Evolutionary conservation across 352 stramenopile genomes (phyloP), one percentile per base, ranked within the genome.

Genomic region (Globisporangium sylvaticum): DNA sequence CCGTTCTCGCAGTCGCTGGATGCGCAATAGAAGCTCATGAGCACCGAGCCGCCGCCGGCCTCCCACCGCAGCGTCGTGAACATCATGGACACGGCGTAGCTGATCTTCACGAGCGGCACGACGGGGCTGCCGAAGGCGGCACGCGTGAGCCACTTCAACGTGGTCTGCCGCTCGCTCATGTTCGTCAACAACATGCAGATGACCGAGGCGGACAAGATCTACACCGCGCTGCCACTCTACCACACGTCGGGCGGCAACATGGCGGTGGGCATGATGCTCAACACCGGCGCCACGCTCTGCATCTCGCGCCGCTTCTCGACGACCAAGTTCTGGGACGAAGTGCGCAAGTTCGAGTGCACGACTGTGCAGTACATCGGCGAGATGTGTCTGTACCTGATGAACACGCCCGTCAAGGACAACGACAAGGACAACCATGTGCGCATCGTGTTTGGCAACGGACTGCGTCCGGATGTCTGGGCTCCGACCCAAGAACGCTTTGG

Each of bases 341-440:
- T 91, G 27, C 70, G 79, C 20, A 58, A 68, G 20, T 83, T 88
- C 42, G 71, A 92, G 44, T 81, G 71, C 58, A 97, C 90, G 1
- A 73, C 96, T 31, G 71, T 95, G 15, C 90, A 97, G 67, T 97
- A 97, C 69, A 97, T 97, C 69, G 91, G 90, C 27, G 90, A 97
- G 56, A 91, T 97, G 75, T 96, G 85, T 69, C 75, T 88, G 1
- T 97, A 97, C 72, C 73, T 97, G 27, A 66, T 93, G 50, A 84
- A 84, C 57, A 70, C 81, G 24, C 74, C 85, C 4, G 61, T 74
- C 0, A 72, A 67, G 27, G 57, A 68, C 25, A 80, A 77, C 50
- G 85, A 93, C 70, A 78, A 82, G 64, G 70, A 83, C 32, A 88
- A 93, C 64, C 67, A 78, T 52, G 77, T 93, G 42, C 83, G 87